These are phyloP conservation scores for Hypomyces rosellus DNA, from an alignment of 2,329 filamentous ascomycete genomes.

Conservation along the genomic window DNA sequence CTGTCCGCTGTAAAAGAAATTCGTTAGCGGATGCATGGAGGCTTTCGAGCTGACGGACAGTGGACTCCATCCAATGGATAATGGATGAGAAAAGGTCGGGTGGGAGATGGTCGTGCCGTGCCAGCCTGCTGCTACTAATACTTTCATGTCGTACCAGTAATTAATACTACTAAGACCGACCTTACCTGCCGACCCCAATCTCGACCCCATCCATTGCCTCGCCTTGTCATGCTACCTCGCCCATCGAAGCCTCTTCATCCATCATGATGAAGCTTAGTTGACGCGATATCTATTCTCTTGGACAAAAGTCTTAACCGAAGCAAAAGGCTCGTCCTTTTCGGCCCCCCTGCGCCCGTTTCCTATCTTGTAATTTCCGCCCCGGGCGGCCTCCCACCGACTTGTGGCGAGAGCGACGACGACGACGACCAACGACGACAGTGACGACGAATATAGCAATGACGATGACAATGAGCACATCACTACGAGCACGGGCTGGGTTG, in stretches of 20 bases:
- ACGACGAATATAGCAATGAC: neutral
- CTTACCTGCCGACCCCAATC: no score
- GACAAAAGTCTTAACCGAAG: neutral
- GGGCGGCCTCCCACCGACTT: slow-evolving; percentile 11
- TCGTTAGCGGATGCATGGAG: no score
- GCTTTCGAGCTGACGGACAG: no score
- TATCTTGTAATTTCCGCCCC: slow-evolving; percentile 1
- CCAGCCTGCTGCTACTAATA: no score
- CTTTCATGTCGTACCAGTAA: no score
- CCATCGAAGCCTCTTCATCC: neutral
- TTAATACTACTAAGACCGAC: no score
- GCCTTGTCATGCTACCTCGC: no score
- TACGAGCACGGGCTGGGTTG: slow-evolving; percentile 3
- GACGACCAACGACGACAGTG: neutral
- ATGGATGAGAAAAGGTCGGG: no score
- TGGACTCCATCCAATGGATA: no score
- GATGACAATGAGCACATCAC: neutral
- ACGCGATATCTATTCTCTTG: neutral
- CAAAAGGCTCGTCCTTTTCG: neutral
- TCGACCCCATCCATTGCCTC: no score
- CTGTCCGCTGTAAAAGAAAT: no score
- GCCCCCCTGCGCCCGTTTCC: slow-evolving; percentile 3
- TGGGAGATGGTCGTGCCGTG: no score
- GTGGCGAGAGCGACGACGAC: neutral
- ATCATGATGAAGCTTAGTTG: slow-evolving; percentile 8